Evolutionary conservation across 2,329 filamentous ascomycete species (phyloP).

Genomic region (Sclerotinia minor): DNA sequence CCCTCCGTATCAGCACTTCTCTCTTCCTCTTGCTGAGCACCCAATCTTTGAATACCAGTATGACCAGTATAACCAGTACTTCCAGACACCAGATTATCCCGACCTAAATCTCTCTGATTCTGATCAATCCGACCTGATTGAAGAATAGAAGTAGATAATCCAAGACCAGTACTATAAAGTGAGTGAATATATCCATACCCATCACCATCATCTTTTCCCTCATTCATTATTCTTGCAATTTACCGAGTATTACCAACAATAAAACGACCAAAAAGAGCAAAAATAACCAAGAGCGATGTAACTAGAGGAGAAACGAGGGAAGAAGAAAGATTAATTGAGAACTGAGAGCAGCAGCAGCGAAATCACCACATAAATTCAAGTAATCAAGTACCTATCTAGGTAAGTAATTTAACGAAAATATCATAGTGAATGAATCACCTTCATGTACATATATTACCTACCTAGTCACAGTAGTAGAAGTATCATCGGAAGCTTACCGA

Average conservation of each 20-base stretch:
- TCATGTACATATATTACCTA: background rate
- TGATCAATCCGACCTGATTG: background rate
- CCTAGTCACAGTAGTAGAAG: no score
- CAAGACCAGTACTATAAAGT: background rate
- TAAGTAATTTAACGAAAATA: background rate
- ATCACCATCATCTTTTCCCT: background rate
- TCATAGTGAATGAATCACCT: background rate
- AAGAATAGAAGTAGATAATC: background rate
- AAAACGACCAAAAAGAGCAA: background rate
- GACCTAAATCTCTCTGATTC: background rate
- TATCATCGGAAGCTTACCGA: background rate
- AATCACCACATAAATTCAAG: background rate
- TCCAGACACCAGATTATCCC: rapidly evolving
- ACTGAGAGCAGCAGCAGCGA: background rate
- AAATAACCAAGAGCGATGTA: background rate
- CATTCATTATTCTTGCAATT: background rate
- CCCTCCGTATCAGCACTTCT: background rate
- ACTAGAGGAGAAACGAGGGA: background rate
- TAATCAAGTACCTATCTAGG: no score
- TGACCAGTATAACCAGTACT: background rate
- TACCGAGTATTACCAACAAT: background rate
- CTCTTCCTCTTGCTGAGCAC: background rate
- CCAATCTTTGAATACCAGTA: background rate
- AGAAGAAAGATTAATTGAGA: background rate
- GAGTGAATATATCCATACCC: background rate